phyloP scores from a whole-genome alignment of 176 grass and related monocot genomes.

The Raddia guianensis region DNA sequence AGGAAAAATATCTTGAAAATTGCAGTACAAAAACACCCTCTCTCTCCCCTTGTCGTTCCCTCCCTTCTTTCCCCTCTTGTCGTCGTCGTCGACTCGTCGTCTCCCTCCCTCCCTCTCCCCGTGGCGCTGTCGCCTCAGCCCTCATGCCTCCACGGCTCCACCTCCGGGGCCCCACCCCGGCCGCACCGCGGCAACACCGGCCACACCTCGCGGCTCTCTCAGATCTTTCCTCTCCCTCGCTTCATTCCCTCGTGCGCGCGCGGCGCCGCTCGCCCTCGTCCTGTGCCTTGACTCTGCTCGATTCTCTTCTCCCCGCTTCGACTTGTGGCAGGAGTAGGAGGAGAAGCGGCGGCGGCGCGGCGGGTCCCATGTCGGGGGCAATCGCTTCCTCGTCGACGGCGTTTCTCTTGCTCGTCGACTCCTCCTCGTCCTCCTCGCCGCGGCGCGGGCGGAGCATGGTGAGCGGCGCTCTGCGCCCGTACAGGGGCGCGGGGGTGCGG shows the following conservation, averaged over 20 bases:
- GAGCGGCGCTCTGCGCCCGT: constrained; percentile 21
- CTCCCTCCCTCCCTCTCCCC: background rate
- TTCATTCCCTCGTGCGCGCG: constrained; percentile 43
- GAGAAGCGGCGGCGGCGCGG: background rate
- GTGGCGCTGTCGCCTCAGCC: background rate
- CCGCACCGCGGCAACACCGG: background rate
- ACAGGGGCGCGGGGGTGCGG: background rate
- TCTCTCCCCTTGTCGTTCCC: background rate
- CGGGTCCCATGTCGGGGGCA: constrained; percentile 36
- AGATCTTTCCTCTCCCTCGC: constrained; percentile 16
- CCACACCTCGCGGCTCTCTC: constrained; percentile 11
- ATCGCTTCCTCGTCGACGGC: constrained; percentile 42
- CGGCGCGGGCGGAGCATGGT: constrained; percentile 28
- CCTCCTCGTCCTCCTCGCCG: constrained; percentile 26
- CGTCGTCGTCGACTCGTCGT: background rate
- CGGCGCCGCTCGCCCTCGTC: constrained; percentile 19
- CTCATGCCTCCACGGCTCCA: constrained; percentile 33
- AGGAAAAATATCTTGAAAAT: constrained; percentile 10
- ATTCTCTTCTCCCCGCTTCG: background rate
- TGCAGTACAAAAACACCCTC: too few species aligned
- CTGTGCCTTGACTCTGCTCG: background rate
- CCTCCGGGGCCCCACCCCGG: constrained; percentile 3
- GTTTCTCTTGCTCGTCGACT: constrained; percentile 34
- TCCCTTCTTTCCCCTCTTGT: background rate
- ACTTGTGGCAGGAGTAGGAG: background rate